These are phyloP conservation scores for Cardamine chenopodiifolia DNA, from an alignment of 345 rosid species.

Conservation along the genomic window DNA sequence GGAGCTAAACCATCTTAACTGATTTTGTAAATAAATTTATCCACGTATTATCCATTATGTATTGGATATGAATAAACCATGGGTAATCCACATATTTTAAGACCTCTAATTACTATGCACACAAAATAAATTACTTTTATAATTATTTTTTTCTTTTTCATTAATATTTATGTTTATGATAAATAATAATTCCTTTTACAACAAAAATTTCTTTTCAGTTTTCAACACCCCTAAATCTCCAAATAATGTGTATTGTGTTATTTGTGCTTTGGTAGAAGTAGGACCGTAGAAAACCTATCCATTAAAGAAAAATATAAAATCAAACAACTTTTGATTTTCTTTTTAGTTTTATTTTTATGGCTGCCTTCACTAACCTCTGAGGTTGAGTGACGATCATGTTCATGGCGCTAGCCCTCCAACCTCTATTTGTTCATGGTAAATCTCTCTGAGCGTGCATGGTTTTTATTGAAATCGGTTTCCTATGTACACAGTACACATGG, in stretches of 20 bases:
- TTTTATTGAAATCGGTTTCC: neutral
- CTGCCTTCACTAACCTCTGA: neutral
- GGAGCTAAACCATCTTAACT: too few species aligned
- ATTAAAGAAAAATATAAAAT: neutral
- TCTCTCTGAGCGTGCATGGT: slow-evolving; percentile 3
- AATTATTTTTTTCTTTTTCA: too few species aligned
- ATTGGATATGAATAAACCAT: too few species aligned
- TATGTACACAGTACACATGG: neutral
- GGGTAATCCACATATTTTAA: too few species aligned
- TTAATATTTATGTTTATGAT: too few species aligned
- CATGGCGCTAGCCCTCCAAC: slow-evolving; percentile 22
- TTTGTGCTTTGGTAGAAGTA: neutral
- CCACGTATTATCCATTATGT: too few species aligned
- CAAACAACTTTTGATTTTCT: neutral
- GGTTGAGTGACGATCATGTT: slow-evolving; percentile 1
- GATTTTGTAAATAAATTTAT: too few species aligned
- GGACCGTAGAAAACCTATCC: slow-evolving; percentile 34
- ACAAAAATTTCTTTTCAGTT: neutral
- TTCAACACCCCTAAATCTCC: neutral
- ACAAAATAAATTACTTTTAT: too few species aligned
- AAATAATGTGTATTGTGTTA: neutral
- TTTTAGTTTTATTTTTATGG: neutral
- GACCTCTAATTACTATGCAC: too few species aligned
- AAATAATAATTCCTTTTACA: too few species aligned
- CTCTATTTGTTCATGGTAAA: slow-evolving; percentile 26